Base-by-base conservation (phyloP, 306 rosid species). In the Arachis stenosperma region DNA sequence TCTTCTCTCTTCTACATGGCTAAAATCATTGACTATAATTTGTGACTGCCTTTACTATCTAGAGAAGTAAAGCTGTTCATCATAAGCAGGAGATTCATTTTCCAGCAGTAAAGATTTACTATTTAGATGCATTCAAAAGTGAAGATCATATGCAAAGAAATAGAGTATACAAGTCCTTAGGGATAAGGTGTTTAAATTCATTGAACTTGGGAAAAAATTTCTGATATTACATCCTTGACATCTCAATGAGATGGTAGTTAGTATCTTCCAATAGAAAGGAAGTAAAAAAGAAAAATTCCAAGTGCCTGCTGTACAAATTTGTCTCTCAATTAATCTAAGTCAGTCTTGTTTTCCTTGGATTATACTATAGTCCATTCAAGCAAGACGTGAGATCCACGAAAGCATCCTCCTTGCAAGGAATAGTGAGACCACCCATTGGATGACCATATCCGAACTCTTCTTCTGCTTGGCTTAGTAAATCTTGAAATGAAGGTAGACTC, bases 391-490 rank as follows among this genome's bases (percentile, higher is more conserved):
- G 46, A 17, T 59, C 75, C 44, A 71, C 1, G 72, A 81, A 79
- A 14, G 11, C 53, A 6, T 81, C 84, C 68, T 86, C 83, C 2
- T 68, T 63, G 75, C 86, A 84, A 44, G 86, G 87, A 67, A 78
- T 78, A 69, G 87, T 85, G 42, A 85, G 78, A 33, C 92, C 90
- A n/a, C 89, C 84, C 84, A 77, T 73, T 11, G 87, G 86, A 85
- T 85, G 90, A 39, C 83, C 74, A 55, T 71, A 85, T 53, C 87
- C 86, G 5, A 79, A 79, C 61, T 85, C 88, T 82, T 86, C 86
- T 41, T 84, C 79, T 1, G 78, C 86, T 41, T 74, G 53, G 50
- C n/a, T 78, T 36, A 80, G 55, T 33, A 82, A 54, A 5, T 83
- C 75, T 66, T 78, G 82, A 55, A 86, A 86, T 30, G 75, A 43